A percentile compares a stretch with the other conserved stretches of the same genome.
Evolutionary conservation across 2,329 filamentous ascomycete genomes (phyloP).

Genomic region (Fusarium coicis): DNA sequence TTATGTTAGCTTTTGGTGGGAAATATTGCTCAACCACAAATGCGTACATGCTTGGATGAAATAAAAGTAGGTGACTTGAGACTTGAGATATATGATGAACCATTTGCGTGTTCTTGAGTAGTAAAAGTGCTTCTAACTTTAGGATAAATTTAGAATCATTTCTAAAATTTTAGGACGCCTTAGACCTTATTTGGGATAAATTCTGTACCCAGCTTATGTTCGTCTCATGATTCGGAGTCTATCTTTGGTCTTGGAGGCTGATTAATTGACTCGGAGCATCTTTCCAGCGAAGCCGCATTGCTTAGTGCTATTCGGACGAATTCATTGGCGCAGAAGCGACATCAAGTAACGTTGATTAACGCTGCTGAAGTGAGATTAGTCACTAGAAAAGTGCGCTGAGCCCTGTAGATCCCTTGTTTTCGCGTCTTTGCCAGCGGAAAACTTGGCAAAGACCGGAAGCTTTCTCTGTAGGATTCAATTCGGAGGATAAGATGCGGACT

Average conservation of each 20-base stretch:
- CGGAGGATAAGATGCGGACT: neutral
- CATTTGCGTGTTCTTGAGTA: neutral
- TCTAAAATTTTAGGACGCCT: neutral
- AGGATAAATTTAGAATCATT: neutral
- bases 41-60: neutral
- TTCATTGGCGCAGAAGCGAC: neutral
- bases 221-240: no score
- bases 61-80: neutral
- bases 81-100: neutral
- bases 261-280: slow-evolving; percentile 18
- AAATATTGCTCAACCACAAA: neutral
- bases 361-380: slow-evolving; percentile 4
- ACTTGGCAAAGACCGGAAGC: neutral
- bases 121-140: neutral
- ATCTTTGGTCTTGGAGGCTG: neutral
- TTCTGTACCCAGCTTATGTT: neutral
- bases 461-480: neutral
- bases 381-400: neutral
- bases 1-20: no score
- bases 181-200: no score
- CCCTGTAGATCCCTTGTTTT: neutral
- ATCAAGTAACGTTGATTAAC: slow-evolving; percentile 16
- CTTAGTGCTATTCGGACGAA: neutral
- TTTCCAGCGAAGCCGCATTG: neutral
- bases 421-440: neutral